Base-by-base conservation (phyloP, 2,329 filamentous ascomycete species). In the Colletotrichum spinosum region DNA sequence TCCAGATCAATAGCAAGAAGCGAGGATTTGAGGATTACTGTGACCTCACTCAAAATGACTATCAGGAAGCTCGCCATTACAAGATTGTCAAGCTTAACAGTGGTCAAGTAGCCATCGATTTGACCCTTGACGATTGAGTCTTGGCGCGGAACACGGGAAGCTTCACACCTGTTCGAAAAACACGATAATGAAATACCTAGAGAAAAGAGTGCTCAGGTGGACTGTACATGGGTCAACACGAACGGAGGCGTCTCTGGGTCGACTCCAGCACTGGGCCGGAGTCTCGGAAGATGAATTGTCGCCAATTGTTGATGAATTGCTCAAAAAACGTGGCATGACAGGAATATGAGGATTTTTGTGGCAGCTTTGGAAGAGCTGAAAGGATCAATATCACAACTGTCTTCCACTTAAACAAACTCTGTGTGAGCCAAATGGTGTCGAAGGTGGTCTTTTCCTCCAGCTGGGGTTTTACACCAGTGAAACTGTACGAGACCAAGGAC, bases 1-100 rank as follows among this genome's bases (percentile, higher is more conserved):
- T 38, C 67, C 49, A 72, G 71, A 55, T 45, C 65, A 49, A 55
- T 68, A 48, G 25, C 37, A 44, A 9, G 35, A 79, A 78, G 62
- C 71, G 72, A 12, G 74, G 72, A 12, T 60, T 67, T 13, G 66
- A 62, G 38, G 71, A 74, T 17, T 34, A 68, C n/a, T 44, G 70
- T 37, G 75, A 77, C 37, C 68, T 76, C 8, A 75, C 72, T 0
- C 8, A 65, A 3, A 70, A 73, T 6, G 51, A 54, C 6, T 10
- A 44, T 15, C 13, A 37, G 12, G 13, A 54, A 8, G 12, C 34
- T 3, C 55, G 53, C 7, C 62, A 54, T 2, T 65, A 58, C 17
- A 70, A 70, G 34, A 46, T 44, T 7, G 46, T 57, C 39, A 70
- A 38, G 25, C 41, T 60, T 8, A 38, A 52, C 6, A 65, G 55